phyloP scores from a whole-genome alignment of 441 rosid genomes.

The Adansonia madagascariensis region DNA sequence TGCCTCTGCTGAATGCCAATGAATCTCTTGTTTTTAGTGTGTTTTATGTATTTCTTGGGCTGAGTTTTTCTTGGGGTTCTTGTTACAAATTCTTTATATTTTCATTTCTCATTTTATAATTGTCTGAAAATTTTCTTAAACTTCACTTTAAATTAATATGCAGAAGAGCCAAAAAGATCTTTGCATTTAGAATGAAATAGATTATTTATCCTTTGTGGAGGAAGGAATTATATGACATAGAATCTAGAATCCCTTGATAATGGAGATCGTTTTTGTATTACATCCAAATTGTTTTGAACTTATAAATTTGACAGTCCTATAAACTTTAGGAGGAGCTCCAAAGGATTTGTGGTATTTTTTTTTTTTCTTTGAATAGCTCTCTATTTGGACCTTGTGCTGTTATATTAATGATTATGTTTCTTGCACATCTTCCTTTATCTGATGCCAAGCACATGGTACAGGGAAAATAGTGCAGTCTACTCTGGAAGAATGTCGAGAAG shows the following conservation, averaged over 20 bases:
- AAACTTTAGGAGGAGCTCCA: not conserved
- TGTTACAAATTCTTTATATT: not conserved
- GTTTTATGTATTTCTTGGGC: not conserved
- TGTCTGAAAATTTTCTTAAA: not conserved
- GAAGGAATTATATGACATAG: conserved; percentile 6
- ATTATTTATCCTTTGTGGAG: conserved; percentile 5
- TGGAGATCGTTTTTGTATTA: not conserved
- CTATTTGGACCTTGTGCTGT: not conserved
- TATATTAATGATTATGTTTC: conserved; percentile 11
- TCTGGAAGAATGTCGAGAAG: conserved; percentile 85
- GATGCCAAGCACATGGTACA: conserved; percentile 34
- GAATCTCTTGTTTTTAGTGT: not conserved
- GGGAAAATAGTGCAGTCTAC: conserved; percentile 93
- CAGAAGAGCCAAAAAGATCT: not conserved
- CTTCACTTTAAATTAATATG: conserved; percentile 1
- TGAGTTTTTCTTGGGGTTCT: conserved; percentile 3
- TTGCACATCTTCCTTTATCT: not conserved
- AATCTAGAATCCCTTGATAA: not conserved
- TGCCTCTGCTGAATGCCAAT: conserved; percentile 29
- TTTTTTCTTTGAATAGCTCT: conserved; percentile 1
- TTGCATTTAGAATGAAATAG: not conserved
- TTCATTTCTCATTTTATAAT: not conserved
- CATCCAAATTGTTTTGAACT: conserved; percentile 14
- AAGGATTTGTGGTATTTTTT: not conserved
- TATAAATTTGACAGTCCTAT: not conserved